phyloP scores from a whole-genome alignment of 257 asterid genomes.

The Hygrophila difformis region DNA sequence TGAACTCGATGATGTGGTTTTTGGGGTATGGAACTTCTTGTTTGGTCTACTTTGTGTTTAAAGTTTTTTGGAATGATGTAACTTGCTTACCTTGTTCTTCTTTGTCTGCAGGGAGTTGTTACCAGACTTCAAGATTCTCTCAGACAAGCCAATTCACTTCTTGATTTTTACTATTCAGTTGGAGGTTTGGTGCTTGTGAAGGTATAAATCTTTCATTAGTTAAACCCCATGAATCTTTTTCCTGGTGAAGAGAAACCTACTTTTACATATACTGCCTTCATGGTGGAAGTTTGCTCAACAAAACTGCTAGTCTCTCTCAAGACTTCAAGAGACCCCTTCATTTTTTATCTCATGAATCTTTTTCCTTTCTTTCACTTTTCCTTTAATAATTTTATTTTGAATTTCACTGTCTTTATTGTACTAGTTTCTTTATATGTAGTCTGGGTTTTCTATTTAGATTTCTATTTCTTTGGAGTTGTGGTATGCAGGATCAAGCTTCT shows the following conservation, averaged over 20 bases:
- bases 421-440: constrained; percentile 6
- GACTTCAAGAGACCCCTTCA: background rate
- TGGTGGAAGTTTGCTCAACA: background rate
- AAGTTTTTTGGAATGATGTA: background rate
- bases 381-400: background rate
- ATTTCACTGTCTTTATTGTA: background rate
- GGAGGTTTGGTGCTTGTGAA: constrained; percentile 64
- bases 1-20: constrained; percentile 41
- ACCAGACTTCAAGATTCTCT: constrained; percentile 55
- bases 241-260: constrained; percentile 2
- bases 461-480: too few species aligned
- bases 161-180: constrained; percentile 61
- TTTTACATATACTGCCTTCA: background rate
- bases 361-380: background rate
- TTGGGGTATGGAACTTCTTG: constrained; percentile 36
- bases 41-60: constrained; percentile 6
- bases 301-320: background rate
- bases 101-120: constrained; percentile 45
- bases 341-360: constrained; percentile 3
- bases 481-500: constrained; percentile 59
- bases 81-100: constrained; percentile 6
- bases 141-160: constrained; percentile 48
- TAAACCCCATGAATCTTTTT: background rate
- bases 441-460: constrained; percentile 5
- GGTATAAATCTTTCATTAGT: constrained; percentile 31